These are phyloP conservation scores for Globisporangium radiosum DNA, from an alignment of 352 stramenopile species.

Conservation along the genomic window DNA sequence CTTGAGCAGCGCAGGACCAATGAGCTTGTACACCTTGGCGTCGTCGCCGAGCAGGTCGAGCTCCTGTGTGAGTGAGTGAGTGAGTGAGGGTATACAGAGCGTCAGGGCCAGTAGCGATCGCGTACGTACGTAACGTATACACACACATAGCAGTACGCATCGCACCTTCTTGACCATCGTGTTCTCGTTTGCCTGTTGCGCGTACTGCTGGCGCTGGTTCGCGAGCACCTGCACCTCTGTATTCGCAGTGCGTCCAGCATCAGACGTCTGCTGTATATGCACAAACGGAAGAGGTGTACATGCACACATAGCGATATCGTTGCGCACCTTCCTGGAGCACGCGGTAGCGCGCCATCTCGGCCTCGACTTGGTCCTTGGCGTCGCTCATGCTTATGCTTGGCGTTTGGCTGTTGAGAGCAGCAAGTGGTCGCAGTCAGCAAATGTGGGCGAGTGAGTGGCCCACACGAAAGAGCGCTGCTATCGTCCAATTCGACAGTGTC, in stretches of 20 bases:
- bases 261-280: too few species aligned
- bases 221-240: conserved; percentile 78
- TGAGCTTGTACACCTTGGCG: conserved; percentile 92
- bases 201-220: conserved; percentile 85
- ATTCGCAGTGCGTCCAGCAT: not conserved
- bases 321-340: conserved; percentile 86
- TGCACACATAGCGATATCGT: not conserved
- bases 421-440: too few species aligned
- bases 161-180: conserved; percentile 91
- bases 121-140: too few species aligned
- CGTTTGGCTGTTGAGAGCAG: not conserved
- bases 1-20: conserved; percentile 93
- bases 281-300: not conserved
- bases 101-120: too few species aligned
- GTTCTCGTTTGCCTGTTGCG: conserved; percentile 94
- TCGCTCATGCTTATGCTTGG: conserved; percentile 15
- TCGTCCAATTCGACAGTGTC: too few species aligned
- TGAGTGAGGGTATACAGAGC: too few species aligned
- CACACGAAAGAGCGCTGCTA: too few species aligned
- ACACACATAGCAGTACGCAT: not conserved
- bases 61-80: conserved; percentile 27
- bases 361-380: conserved; percentile 77
- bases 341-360: conserved; percentile 88
- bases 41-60: conserved; percentile 83
- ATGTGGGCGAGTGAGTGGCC: too few species aligned